Conservation (phyloP, 2,329 filamentous ascomycete genomes). For the Westerdykella ornata region DNA sequence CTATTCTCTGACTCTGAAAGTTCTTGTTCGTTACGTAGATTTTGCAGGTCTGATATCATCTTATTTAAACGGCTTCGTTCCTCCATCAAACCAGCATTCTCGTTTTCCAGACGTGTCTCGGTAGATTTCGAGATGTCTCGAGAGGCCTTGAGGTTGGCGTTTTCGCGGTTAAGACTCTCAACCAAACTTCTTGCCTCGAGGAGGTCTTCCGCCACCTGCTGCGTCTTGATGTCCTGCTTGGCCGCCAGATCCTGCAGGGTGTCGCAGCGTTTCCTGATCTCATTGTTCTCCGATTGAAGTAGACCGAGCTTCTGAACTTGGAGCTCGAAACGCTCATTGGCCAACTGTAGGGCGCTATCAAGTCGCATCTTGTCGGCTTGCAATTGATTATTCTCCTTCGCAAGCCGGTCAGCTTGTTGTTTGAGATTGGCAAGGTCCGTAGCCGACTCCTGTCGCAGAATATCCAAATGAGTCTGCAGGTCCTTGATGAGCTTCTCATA, state of each 20-base stretch:
- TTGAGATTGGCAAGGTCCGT: conserved; percentile 76
- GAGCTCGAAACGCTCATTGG: conserved; percentile 80
- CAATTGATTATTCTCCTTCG: conserved; percentile 72
- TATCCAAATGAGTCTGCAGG: conserved; percentile 82
- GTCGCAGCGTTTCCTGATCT: conserved; percentile 77
- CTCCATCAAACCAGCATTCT: conserved; percentile 76
- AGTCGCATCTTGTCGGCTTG: conserved; percentile 76
- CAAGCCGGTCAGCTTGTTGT: conserved; percentile 74
- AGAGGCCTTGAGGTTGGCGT: conserved; percentile 87
- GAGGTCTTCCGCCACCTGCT: conserved; percentile 88
- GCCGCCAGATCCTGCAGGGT: conserved; percentile 73
- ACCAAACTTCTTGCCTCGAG: conserved; percentile 75
- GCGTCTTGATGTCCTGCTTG: conserved; percentile 81
- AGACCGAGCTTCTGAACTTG: conserved; percentile 81
- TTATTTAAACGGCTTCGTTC: conserved; percentile 80
- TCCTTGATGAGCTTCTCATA: conserved; percentile 76
- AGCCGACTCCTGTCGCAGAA: conserved; percentile 76
- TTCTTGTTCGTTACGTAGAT: conserved; percentile 85
- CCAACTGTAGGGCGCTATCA: conserved; percentile 73
- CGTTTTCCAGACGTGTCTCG: conserved; percentile 77
- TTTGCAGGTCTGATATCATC: conserved; percentile 77
- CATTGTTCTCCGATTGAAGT: conserved; percentile 74
- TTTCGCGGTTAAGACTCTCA: conserved; percentile 85
- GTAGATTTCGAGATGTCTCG: conserved; percentile 93
- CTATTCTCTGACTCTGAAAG: conserved; percentile 73